phyloP scores from a whole-genome alignment of 108 stramenopile genomes.

The Skeletonema costatum region DNA sequence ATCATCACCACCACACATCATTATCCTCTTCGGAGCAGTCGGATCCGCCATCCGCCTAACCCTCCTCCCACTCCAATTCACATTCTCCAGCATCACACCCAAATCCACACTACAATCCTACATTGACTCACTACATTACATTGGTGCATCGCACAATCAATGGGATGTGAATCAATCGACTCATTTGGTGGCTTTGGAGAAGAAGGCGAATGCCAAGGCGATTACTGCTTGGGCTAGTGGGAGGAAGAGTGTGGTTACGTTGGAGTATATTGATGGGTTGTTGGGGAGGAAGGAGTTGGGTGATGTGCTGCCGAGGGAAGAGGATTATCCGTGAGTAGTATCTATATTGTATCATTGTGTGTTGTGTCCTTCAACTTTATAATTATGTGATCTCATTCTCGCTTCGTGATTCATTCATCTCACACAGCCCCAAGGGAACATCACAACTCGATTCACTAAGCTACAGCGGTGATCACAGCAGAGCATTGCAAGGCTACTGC shows the following conservation, averaged over 20 bases:
- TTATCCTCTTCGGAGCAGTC: constrained; percentile 39
- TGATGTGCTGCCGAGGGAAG: constrained; percentile 34
- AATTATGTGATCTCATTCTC: background rate
- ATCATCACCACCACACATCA: constrained; percentile 20
- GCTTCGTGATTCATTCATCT: background rate
- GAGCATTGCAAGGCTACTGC: constrained; percentile 34
- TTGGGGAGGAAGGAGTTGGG: constrained; percentile 18
- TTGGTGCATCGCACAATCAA: constrained; percentile 36
- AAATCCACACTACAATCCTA: constrained; percentile 6
- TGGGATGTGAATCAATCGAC: constrained; percentile 45
- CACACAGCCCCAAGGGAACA: constrained; percentile 11
- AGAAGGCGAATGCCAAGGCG: constrained; percentile 44
- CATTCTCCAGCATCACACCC: constrained; percentile 33
- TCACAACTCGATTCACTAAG: constrained; percentile 16
- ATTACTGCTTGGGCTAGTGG: constrained; percentile 56
- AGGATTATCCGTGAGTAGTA: constrained; percentile 23
- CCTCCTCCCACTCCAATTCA: constrained; percentile 41
- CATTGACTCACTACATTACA: constrained; percentile 27
- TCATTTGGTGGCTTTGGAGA: constrained; percentile 43
- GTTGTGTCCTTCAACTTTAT: too few relatives aligned
- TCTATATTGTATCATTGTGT: background rate
- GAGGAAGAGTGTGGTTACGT: constrained; percentile 34
- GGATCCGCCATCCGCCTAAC: constrained; percentile 45
- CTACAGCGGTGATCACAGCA: constrained; percentile 10
- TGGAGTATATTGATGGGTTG: constrained; percentile 31